Conservation (phyloP, 768 basidiomycete species). For the Mycena olivaceomarginata region DNA sequence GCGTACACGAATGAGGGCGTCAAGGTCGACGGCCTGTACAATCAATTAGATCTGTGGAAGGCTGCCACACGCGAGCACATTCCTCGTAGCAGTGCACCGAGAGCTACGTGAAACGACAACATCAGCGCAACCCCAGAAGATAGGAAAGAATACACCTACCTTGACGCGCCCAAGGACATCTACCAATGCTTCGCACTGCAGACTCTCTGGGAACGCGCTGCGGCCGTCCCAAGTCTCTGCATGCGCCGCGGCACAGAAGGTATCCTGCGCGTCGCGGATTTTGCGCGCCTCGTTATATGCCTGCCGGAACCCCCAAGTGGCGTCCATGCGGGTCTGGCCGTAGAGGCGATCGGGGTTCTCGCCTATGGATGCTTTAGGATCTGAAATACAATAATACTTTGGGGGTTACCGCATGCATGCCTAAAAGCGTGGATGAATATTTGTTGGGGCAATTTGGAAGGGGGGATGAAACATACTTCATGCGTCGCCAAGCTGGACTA, state of each 20-base stretch:
- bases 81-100: constrained; percentile 68
- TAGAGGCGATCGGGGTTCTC: constrained; percentile 74
- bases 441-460: neutral
- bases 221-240: constrained; percentile 63
- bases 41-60: neutral
- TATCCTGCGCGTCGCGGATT: constrained; percentile 80
- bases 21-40: constrained; percentile 78
- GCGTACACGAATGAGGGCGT: constrained; percentile 77
- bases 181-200: constrained; percentile 83
- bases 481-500: constrained; percentile 77
- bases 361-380: constrained; percentile 43
- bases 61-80: neutral
- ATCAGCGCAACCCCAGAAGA: too few relatives aligned
- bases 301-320: constrained; percentile 80
- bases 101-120: constrained; percentile 47
- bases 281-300: constrained; percentile 83
- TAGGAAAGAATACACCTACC: constrained; percentile 57
- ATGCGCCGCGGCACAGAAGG: constrained; percentile 72
- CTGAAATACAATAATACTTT: neutral
- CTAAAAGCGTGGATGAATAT: constrained; percentile 50
- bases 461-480: constrained; percentile 71
- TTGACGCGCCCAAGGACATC: constrained; percentile 87
- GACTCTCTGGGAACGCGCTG: constrained; percentile 77
- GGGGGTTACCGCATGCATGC: constrained; percentile 72
- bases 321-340: constrained; percentile 74